Base-by-base conservation (phyloP, 2,329 filamentous ascomycete genomes). In the Fusarium heterosporum region DNA sequence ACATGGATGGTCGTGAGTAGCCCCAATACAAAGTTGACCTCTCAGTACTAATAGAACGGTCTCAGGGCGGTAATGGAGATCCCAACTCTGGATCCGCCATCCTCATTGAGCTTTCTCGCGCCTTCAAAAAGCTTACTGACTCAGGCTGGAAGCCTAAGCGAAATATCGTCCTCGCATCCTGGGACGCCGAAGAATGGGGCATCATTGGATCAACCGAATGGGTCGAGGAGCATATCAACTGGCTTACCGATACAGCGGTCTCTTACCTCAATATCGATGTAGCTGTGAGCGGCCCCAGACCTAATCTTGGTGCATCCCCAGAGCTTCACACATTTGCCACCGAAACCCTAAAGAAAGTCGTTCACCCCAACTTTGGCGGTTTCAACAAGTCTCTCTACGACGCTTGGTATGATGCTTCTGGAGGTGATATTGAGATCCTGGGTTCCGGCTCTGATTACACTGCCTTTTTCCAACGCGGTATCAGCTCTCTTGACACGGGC, bases 231-330 rank as follows among this genome's bases (percentile, higher is more conserved):
- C 89, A 92, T 61, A 77, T 93, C 2, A 87, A 90, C 1, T 96
- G 92, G 92, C 84, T 96, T 2, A 86, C 84, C 0, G 83, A 87
- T 16, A 87, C 89, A 0, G 88, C 90, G 9, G 85, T 96, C 49
- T 87, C 90, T 0, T 96, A 96, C 70, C 80, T 96, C 52, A 96
- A 96, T 72, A 88, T 96, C 28, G 93, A 96, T 72, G 88, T 93
- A 8, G 92, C 86, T 4, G 75, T 80, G 2, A 76, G 78, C 3
- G 92, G 92, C 0, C 83, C 85, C 0, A 66, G 82, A 9, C 90
- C 91, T 50, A 78, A 77, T 13, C 81, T 87, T 16, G 78, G 82
- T 0, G 87, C 89, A 1, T 90, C 89, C 4, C 91, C 91, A 0
- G 81, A 93, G 17, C 80, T 93, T 8, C 89, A 91, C 73, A 85